Conservation (phyloP, 2,329 filamentous ascomycete species). For the Verticillium nonalfalfae region DNA sequence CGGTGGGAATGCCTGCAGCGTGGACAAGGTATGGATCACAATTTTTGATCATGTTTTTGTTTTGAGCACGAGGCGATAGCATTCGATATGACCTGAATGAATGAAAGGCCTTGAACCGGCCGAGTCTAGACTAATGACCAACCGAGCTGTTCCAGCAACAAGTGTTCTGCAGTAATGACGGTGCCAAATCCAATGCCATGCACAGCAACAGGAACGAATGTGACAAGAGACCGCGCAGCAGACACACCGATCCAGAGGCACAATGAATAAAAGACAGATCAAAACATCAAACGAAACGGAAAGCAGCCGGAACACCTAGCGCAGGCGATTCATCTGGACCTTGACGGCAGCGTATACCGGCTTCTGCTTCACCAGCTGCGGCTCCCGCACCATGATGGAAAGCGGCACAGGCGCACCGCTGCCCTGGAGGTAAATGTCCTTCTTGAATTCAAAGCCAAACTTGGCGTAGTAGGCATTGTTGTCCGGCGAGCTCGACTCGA, state of each 20-base stretch:
- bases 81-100: slow-evolving; percentile 2
- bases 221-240: neutral
- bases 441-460: slow-evolving; percentile 64
- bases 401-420: slow-evolving; percentile 54
- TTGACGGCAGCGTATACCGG: slow-evolving; percentile 21
- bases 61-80: neutral
- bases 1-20: no score
- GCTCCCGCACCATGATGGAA: slow-evolving; percentile 79
- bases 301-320: slow-evolving; percentile 11
- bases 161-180: neutral
- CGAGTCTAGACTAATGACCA: slow-evolving; percentile 11
- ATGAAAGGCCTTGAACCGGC: slow-evolving; percentile 6
- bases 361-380: slow-evolving; percentile 24
- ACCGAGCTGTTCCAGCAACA: neutral
- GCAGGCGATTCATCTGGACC: slow-evolving; percentile 22
- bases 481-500: slow-evolving; percentile 65
- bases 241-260: neutral
- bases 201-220: neutral
- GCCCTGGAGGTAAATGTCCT: slow-evolving; percentile 56
- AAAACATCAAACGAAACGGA: neutral
- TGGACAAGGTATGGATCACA: no score
- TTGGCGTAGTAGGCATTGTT: slow-evolving; percentile 70
- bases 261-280: neutral
- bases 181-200: neutral
- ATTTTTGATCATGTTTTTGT: neutral